Conservation (phyloP, 805 yeast species). For the Metschnikowia orientalis region DNA sequence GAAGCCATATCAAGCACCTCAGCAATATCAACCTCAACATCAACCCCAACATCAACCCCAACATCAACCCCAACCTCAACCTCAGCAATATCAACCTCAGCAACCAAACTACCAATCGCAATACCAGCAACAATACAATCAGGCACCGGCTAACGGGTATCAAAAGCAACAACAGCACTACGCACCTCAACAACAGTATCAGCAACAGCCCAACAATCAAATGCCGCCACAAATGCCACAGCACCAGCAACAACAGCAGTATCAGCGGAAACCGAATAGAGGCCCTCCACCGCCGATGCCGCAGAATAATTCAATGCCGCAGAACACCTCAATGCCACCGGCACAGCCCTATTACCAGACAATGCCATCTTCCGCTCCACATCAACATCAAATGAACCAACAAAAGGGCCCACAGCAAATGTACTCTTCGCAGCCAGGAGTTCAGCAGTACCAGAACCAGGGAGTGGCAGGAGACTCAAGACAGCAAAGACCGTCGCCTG, state of each 20-base stretch:
- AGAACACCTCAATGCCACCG: no score
- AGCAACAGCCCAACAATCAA: constrained; percentile 8
- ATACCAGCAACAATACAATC: constrained; percentile 12
- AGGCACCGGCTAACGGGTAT: constrained; percentile 1
- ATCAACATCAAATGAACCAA: constrained; percentile 1
- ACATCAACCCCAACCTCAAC: constrained; percentile 1
- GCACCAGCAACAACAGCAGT: constrained; percentile 7
- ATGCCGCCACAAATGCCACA: constrained; percentile 13
- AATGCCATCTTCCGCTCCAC: constrained; percentile 11
- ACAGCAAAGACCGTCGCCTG: constrained; percentile 1
- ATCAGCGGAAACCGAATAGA: constrained; percentile 3
- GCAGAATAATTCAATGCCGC: no score
- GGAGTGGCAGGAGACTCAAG: constrained; percentile 4
- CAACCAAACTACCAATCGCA: constrained; percentile 10
- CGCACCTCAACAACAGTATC: constrained; percentile 13
- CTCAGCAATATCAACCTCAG: constrained; percentile 1
- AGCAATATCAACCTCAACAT: not conserved
- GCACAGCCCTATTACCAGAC: no score
- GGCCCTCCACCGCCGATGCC: no score
- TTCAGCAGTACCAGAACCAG: constrained; percentile 1
- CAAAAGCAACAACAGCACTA: not conserved
- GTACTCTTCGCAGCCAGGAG: constrained; percentile 4
- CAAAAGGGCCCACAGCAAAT: constrained; percentile 5
- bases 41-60: constrained; percentile 5
- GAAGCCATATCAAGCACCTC: not conserved